These are phyloP conservation scores for Alternaria burnsii DNA, from an alignment of 2,329 filamentous ascomycete species.

Conservation along the genomic window DNA sequence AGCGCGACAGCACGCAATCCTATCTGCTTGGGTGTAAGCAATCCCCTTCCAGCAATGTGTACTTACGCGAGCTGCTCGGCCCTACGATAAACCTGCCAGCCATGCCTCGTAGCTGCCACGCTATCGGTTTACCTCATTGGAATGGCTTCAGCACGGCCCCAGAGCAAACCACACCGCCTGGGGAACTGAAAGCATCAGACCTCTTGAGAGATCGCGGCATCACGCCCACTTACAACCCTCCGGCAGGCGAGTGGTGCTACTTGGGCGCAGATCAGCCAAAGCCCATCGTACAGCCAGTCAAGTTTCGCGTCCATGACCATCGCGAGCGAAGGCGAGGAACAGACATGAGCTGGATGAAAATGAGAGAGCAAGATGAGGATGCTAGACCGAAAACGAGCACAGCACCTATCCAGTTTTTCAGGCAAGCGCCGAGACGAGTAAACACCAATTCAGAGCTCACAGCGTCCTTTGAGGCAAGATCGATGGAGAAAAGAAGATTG, in stretches of 20 bases:
- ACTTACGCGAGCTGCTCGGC: conserved; percentile 21
- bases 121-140: conserved; percentile 34
- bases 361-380: not conserved
- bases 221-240: conserved; percentile 29
- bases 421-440: conserved; percentile 23
- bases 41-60: not conserved
- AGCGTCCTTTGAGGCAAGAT: conserved; percentile 14
- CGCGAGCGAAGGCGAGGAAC: conserved; percentile 17
- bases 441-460: conserved; percentile 33
- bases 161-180: conserved; percentile 11
- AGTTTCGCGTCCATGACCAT: conserved; percentile 1
- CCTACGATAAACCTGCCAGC: conserved; percentile 17
- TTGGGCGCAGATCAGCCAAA: conserved; percentile 26
- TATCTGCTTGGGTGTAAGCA: not conserved
- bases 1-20: conserved; percentile 11
- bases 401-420: conserved; percentile 21
- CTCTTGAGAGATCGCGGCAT: conserved; percentile 30
- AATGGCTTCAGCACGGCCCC: conserved; percentile 22
- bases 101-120: conserved; percentile 24
- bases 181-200: conserved; percentile 31
- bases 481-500: conserved; percentile 10
- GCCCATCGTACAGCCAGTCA: not conserved
- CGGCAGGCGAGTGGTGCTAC: conserved; percentile 28
- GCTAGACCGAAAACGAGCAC: conserved; percentile 11
- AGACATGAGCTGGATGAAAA: conserved; percentile 2